Evolutionary conservation across 2,329 filamentous ascomycete genomes (phyloP).

Genomic region (Claviceps digitariae): DNA sequence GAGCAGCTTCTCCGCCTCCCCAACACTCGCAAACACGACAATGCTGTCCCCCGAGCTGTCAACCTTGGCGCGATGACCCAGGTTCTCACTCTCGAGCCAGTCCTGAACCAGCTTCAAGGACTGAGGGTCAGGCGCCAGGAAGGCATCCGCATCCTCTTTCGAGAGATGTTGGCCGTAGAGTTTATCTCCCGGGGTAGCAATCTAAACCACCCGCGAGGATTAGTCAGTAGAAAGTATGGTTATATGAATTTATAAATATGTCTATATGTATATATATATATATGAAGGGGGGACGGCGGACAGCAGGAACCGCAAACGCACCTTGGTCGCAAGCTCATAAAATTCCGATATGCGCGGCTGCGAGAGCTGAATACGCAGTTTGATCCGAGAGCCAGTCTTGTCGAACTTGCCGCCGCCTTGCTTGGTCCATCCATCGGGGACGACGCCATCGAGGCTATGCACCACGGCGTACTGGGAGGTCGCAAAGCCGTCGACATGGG

Average conservation of each 20-base stretch:
- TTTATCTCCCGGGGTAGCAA: constrained; percentile 4
- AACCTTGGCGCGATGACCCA: neutral
- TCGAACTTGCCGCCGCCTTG: neutral
- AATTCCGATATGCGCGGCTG: constrained; percentile 4
- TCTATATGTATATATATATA: too few species aligned
- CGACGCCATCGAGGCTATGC: neutral
- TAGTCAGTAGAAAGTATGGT: too few species aligned
- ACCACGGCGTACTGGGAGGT: neutral
- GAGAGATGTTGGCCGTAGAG: constrained; percentile 5
- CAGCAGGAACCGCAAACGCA: too few species aligned
- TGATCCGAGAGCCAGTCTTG: constrained; percentile 3
- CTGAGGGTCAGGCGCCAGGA: constrained; percentile 1
- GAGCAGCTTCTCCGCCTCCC: constrained; percentile 2
- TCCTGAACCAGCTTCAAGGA: constrained; percentile 1
- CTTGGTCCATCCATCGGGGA: constrained; percentile 2
- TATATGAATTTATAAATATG: too few species aligned
- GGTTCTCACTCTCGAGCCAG: constrained; percentile 1
- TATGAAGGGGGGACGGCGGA: too few species aligned
- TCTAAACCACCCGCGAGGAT: neutral
- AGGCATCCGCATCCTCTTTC: constrained; percentile 2
- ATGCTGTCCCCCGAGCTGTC: neutral
- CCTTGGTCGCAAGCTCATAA: constrained; percentile 2
- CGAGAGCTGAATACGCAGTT: constrained; percentile 3
- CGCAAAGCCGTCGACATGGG: neutral
- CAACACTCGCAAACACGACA: constrained; percentile 1